phyloP scores from a whole-genome alignment of 768 basidiomycete genomes.

The Hypholoma fasciculare region DNA sequence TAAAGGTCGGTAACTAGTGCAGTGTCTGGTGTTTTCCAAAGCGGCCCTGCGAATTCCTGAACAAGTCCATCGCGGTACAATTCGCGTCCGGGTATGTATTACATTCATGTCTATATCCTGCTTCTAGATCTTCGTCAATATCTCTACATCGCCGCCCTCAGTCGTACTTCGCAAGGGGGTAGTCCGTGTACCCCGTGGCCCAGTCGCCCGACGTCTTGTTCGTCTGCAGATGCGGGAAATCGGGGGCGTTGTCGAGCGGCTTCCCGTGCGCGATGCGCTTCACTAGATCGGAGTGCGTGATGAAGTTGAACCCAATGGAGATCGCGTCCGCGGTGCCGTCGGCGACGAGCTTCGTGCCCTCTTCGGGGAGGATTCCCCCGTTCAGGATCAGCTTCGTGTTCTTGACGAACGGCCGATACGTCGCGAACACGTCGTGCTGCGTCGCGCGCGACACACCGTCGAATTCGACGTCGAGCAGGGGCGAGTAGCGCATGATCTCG shows the following conservation, averaged over 20 bases:
- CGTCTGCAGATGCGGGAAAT: constrained; percentile 12
- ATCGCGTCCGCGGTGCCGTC: constrained; percentile 35
- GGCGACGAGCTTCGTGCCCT: constrained; percentile 34
- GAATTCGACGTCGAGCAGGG: neutral
- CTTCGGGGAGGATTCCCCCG: constrained; percentile 18
- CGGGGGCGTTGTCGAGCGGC: constrained; percentile 17
- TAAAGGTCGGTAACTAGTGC: too few relatives aligned
- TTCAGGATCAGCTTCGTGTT: constrained; percentile 19
- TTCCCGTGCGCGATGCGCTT: constrained; percentile 28
- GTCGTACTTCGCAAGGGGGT: constrained; percentile 11
- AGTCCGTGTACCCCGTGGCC: constrained; percentile 18
- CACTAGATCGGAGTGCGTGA: constrained; percentile 40
- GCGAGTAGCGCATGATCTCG: constrained; percentile 8
- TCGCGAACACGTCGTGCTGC: constrained; percentile 17
- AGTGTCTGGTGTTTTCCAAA: too few relatives aligned
- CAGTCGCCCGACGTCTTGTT: constrained; percentile 13
- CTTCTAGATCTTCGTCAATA: neutral
- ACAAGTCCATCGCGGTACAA: too few relatives aligned
- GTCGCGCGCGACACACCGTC: constrained; percentile 16
- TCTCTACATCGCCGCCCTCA: neutral
- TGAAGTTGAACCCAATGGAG: constrained; percentile 34
- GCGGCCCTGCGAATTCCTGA: too few relatives aligned
- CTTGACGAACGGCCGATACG: constrained; percentile 19
- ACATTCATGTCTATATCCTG: too few relatives aligned
- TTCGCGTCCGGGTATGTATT: too few relatives aligned